phyloP scores from a whole-genome alignment of 1,284 basidiomycete species.

The Xerocomus nothofagi region DNA sequence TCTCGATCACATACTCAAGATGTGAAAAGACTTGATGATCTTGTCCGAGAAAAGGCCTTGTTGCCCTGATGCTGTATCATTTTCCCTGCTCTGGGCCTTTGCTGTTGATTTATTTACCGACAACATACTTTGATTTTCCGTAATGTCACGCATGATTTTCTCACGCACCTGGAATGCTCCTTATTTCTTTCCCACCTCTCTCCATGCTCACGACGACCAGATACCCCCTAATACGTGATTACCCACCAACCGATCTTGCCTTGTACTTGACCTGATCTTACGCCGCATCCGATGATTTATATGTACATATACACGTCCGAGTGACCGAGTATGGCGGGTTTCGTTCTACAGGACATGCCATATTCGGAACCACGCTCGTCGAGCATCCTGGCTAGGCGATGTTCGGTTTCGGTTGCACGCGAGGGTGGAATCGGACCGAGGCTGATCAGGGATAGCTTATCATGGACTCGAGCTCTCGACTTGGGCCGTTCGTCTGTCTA shows the following conservation, averaged over 20 bases:
- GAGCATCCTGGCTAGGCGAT: conserved; percentile 20
- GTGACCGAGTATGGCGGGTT: conserved; percentile 5
- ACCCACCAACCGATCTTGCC: conserved; percentile 24
- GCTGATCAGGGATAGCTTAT: conserved; percentile 20
- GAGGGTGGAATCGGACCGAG: conserved; percentile 6
- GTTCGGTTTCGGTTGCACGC: conserved; percentile 13
- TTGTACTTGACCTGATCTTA: conserved; percentile 23
- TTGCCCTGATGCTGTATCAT: conserved; percentile 30
- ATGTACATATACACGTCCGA: conserved; percentile 27
- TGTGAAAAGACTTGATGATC: conserved; percentile 42
- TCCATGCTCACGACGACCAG: conserved; percentile 20
- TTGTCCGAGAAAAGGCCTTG: conserved; percentile 47
- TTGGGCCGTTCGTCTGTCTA: conserved; percentile 10
- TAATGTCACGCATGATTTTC: conserved; percentile 30
- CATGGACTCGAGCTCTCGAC: conserved; percentile 10
- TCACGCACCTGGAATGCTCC: conserved; percentile 16
- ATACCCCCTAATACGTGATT: conserved; percentile 38
- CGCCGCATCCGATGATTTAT: conserved; percentile 32
- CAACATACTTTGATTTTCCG: conserved; percentile 18
- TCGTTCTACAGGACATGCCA: conserved; percentile 34
- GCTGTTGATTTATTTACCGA: conserved; percentile 24
- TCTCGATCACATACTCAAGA: conserved; percentile 46
- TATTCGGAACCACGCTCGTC: conserved; percentile 26
- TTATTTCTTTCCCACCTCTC: conserved; percentile 11
- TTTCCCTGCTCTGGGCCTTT: conserved; percentile 17